phyloP scores from a whole-genome alignment of 192 early-diverging fungal genomes.

The Chytriomyces confervae region DNA sequence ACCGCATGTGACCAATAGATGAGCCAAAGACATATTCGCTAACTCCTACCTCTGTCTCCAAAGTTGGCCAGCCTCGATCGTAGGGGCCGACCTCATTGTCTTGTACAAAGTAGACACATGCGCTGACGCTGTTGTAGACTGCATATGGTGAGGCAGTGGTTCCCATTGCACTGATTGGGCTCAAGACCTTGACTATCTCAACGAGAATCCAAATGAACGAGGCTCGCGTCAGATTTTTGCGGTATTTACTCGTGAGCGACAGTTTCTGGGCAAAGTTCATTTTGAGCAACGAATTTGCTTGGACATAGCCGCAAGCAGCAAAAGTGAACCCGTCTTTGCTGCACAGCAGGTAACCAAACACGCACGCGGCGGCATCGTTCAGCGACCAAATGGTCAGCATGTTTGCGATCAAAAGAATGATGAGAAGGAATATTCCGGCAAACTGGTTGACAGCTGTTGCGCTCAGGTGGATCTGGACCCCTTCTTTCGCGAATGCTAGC shows the following conservation, averaged over 20 bases:
- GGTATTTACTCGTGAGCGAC: conserved; percentile 10
- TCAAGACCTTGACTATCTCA: conserved; percentile 21
- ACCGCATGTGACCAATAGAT: conserved; percentile 27
- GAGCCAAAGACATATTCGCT: conserved; percentile 32
- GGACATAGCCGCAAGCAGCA: conserved; percentile 32
- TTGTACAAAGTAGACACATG: conserved; percentile 25
- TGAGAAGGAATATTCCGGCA: conserved; percentile 10
- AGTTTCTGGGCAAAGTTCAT: conserved; percentile 16
- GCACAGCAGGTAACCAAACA: conserved; percentile 10
- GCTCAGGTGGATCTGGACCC: not conserved
- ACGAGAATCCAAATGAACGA: conserved; percentile 29
- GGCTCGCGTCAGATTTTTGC: conserved; percentile 21
- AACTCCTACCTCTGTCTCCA: conserved; percentile 28
- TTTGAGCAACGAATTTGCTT: conserved; percentile 15
- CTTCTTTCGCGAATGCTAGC: not conserved
- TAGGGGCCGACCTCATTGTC: not conserved
- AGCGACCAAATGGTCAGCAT: conserved; percentile 26
- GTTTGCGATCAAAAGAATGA: conserved; percentile 25
- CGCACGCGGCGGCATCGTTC: conserved; percentile 4
- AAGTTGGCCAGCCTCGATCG: conserved; percentile 22
- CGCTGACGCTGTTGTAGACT: conserved; percentile 2
- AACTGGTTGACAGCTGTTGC: not conserved
- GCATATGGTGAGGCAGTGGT: not conserved
- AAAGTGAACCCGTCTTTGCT: conserved; percentile 25
- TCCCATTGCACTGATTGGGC: conserved; percentile 28